Conservation (phyloP, 306 rosid genomes). For the Castanospermum australe region DNA sequence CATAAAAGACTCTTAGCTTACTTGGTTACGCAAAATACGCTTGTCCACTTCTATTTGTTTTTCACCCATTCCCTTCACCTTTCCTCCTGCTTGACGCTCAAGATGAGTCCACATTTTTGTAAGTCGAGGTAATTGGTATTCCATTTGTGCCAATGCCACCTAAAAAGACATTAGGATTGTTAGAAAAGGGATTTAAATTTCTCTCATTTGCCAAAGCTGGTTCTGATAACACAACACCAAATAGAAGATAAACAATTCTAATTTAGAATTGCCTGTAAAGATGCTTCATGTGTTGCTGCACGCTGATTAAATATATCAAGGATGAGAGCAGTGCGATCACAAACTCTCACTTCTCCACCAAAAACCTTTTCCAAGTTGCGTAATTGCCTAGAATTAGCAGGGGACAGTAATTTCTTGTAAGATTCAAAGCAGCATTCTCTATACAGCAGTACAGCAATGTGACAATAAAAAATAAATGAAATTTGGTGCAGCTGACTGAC, state of each 20-base stretch:
- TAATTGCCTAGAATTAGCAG: constrained; percentile 63
- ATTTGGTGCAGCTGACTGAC: not conserved
- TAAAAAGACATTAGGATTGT: constrained; percentile 39
- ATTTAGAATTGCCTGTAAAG: constrained; percentile 68
- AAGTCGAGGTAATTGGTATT: constrained; percentile 91
- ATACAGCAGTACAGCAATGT: constrained; percentile 1
- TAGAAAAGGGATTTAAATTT: constrained; percentile 15
- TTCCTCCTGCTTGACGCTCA: constrained; percentile 98
- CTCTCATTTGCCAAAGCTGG: constrained; percentile 15
- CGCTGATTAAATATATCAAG: constrained; percentile 96
- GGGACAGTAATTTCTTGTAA: constrained; percentile 18
- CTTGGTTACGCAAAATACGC: constrained; percentile 92
- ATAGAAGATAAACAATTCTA: constrained; percentile 10
- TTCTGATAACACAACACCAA: constrained; percentile 17
- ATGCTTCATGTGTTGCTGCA: constrained; percentile 99
- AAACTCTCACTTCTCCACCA: constrained; percentile 95
- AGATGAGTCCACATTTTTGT: constrained; percentile 99
- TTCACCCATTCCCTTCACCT: constrained; percentile 99
- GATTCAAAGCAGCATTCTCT: constrained; percentile 14
- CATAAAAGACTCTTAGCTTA: constrained; percentile 37
- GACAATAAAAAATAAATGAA: not conserved
- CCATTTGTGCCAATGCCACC: constrained; percentile 98
- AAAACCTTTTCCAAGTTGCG: constrained; percentile 90
- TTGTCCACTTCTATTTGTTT: constrained; percentile 98
- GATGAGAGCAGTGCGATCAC: constrained; percentile 93